Conservation (phyloP, 2,329 filamentous ascomycete genomes). For the Dactylellina sp. region DNA sequence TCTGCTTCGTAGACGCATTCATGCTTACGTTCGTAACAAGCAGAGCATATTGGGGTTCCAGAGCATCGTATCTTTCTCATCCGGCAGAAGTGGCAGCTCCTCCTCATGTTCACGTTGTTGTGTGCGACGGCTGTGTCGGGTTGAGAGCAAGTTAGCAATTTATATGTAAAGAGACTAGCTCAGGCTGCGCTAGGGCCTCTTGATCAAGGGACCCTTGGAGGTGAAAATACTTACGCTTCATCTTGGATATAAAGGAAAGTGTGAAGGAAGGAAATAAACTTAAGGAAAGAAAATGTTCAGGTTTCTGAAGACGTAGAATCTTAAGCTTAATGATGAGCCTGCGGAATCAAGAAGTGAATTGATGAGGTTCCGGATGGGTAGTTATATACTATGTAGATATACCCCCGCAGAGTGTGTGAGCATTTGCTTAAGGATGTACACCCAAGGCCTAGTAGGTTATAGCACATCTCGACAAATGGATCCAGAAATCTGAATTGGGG, state of each 20-base stretch:
- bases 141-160: constrained; percentile 18
- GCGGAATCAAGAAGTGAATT: constrained; percentile 49
- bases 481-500: constrained; percentile 40
- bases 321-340: constrained; percentile 48
- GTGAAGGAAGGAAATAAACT: constrained; percentile 44
- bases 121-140: constrained; percentile 38
- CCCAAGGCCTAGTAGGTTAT: constrained; percentile 38
- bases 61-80: constrained; percentile 57
- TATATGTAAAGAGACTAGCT: neutral
- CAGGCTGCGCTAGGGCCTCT: neutral
- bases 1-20: constrained; percentile 58
- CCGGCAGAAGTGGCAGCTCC: constrained; percentile 58
- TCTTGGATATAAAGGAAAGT: constrained; percentile 54
- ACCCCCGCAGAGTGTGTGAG: constrained; percentile 51
- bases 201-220: neutral
- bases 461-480: constrained; percentile 43
- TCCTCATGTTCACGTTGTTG: constrained; percentile 55
- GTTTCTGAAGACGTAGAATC: constrained; percentile 50
- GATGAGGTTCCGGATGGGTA: constrained; percentile 53
- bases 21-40: constrained; percentile 57
- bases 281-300: constrained; percentile 45
- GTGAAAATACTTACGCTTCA: constrained; percentile 53
- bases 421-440: constrained; percentile 45
- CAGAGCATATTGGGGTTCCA: constrained; percentile 55
- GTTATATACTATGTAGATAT: constrained; percentile 56